Evolutionary conservation across 306 rosid species (phyloP).

Genomic region (Castanea crenata): DNA sequence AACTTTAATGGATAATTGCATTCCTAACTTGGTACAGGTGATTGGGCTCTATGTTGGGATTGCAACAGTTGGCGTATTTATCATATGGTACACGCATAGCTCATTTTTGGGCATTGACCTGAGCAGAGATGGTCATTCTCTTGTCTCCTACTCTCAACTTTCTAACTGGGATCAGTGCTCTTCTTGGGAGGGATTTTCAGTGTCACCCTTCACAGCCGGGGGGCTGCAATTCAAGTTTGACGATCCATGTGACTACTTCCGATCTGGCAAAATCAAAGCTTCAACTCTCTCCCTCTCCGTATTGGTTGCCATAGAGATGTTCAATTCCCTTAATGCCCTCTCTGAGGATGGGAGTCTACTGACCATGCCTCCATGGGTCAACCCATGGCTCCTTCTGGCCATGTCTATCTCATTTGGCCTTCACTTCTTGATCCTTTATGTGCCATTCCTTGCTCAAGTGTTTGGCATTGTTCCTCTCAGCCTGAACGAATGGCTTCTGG

Average conservation of each 20-base stretch:
- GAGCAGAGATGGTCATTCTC: slow-evolving; percentile 73
- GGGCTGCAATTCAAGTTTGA: slow-evolving; percentile 45
- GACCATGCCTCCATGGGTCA: slow-evolving; percentile 97
- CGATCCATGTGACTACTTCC: slow-evolving; percentile 77
- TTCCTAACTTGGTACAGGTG: slow-evolving; percentile 42
- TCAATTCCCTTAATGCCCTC: slow-evolving; percentile 86
- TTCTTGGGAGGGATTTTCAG: slow-evolving; percentile 71
- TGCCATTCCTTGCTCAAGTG: slow-evolving; percentile 81
- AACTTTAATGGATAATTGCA: not conserved
- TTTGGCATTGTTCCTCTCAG: slow-evolving; percentile 85
- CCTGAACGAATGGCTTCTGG: slow-evolving; percentile 58
- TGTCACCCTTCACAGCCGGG: slow-evolving; percentile 83
- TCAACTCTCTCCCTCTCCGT: slow-evolving; percentile 85
- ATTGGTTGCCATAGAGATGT: slow-evolving; percentile 95
- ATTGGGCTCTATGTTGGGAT: slow-evolving; percentile 85
- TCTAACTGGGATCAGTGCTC: slow-evolving; percentile 86
- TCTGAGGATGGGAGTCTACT: slow-evolving; percentile 89
- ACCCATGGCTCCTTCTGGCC: slow-evolving; percentile 94
- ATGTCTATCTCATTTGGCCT: slow-evolving; percentile 84
- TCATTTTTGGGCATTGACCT: slow-evolving; percentile 91
- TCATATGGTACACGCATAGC: slow-evolving; percentile 81
- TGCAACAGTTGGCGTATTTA: slow-evolving; percentile 85
- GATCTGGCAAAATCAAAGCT: slow-evolving; percentile 77
- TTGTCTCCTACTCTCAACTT: slow-evolving; percentile 85
- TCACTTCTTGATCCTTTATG: slow-evolving; percentile 86